phyloP scores from a whole-genome alignment of 805 yeast genomes.

The Saturnispora saitoi region DNA sequence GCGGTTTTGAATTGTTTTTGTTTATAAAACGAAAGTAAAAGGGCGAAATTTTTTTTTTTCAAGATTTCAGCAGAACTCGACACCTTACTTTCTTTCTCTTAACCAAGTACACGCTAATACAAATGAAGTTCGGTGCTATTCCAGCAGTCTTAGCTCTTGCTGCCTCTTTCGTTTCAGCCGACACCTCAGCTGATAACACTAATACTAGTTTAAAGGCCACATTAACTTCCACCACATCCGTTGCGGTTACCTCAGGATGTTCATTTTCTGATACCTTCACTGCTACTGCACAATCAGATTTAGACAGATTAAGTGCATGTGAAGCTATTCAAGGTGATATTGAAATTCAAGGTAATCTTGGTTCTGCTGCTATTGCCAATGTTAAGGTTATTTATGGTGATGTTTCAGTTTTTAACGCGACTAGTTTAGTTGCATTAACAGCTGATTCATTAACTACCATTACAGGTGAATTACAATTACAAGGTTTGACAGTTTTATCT shows the following conservation, averaged over 20 bases:
- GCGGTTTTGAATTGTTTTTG: no score
- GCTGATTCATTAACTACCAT: slow-evolving; percentile 76
- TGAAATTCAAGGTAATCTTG: slow-evolving; percentile 55
- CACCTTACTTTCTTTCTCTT: no score
- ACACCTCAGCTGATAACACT: slow-evolving; percentile 31
- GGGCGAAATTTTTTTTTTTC: no score
- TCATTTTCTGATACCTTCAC: slow-evolving; percentile 53
- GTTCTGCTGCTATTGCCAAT: slow-evolving; percentile 60
- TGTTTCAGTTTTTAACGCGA: slow-evolving; percentile 57
- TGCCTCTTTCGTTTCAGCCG: slow-evolving; percentile 32
- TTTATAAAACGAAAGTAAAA: no score
- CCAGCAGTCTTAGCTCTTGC: slow-evolving; percentile 15
- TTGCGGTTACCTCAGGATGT: slow-evolving; percentile 51
- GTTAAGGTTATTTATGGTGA: slow-evolving; percentile 74
- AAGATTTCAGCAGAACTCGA: no score
- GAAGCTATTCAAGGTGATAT: slow-evolving; percentile 74
- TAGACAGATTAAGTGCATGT: slow-evolving; percentile 69
- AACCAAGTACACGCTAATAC: not conserved
- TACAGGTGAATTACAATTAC: slow-evolving; percentile 58
- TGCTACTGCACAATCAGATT: slow-evolving; percentile 72
- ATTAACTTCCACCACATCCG: slow-evolving; percentile 42
- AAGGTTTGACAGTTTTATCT: slow-evolving; percentile 55
- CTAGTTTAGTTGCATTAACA: slow-evolving; percentile 50
- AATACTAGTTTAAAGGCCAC: slow-evolving; percentile 40
- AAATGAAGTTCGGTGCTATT: not conserved